Evolutionary conservation across 371 early-diverging fungal genomes (phyloP).

Genomic region (Mortierella sp.): DNA sequence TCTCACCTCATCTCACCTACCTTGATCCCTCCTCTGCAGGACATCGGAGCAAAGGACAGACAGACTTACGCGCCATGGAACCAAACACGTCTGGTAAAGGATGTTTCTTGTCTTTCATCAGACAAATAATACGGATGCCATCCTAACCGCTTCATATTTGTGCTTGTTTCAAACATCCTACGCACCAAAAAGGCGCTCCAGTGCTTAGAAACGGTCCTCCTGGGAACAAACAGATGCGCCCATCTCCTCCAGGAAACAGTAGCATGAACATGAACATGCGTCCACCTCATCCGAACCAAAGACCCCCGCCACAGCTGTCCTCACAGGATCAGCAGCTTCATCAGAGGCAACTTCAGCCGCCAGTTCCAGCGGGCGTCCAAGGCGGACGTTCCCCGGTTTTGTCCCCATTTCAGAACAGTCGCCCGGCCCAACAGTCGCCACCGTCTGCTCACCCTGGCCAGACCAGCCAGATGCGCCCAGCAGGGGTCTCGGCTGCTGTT

Average conservation of each 20-base stretch:
- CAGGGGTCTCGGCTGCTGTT: conserved; percentile 1
- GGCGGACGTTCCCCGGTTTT: conserved; percentile 43
- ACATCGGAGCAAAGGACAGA: not conserved
- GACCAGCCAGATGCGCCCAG: conserved; percentile 17
- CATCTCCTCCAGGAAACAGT: conserved; percentile 35
- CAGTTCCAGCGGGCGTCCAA: not conserved
- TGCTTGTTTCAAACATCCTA: too few species aligned
- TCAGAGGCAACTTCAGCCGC: conserved; percentile 38
- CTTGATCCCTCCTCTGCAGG: not conserved
- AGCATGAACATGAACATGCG: conserved; percentile 25
- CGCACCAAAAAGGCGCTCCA: not conserved
- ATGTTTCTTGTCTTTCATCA: not conserved
- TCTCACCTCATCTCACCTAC: not conserved
- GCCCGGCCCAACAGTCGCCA: conserved; percentile 15
- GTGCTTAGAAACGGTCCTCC: conserved; percentile 27
- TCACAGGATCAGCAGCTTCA: conserved; percentile 22
- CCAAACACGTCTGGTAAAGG: conserved; percentile 12
- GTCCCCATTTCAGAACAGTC: conserved; percentile 32
- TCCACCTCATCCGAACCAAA: conserved; percentile 27
- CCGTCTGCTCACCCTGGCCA: conserved; percentile 10
- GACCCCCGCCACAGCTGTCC: conserved; percentile 27
- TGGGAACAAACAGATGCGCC: conserved; percentile 35
- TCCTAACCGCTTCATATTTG: too few species aligned
- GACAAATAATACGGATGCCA: too few species aligned
- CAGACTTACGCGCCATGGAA: conserved; percentile 14